A percentile compares a stretch with the other conserved stretches of the same genome.
These are phyloP conservation scores for Trypanosoma platydactyli DNA, from an alignment of 208 protist genomes.

Conservation along the genomic window DNA sequence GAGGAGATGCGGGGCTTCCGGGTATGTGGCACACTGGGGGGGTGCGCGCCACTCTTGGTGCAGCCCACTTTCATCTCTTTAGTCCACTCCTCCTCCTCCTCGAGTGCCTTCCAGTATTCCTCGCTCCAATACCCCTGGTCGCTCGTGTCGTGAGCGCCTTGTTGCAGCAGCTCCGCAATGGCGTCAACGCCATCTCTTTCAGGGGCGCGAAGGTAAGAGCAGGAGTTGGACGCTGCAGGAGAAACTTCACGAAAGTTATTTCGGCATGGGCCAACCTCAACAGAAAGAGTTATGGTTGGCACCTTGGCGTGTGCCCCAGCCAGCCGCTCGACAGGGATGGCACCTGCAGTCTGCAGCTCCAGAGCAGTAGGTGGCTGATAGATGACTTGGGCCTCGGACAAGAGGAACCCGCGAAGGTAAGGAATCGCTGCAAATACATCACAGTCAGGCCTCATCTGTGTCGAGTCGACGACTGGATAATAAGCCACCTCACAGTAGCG, in stretches of 20 bases:
- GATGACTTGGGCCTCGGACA: slow-evolving; percentile 39
- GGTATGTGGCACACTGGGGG: too few species aligned
- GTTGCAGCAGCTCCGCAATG: slow-evolving; percentile 40
- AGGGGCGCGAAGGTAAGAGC: slow-evolving; percentile 26
- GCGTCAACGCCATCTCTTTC: slow-evolving; percentile 56
- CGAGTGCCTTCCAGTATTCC: slow-evolving; percentile 56
- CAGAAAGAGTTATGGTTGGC: slow-evolving; percentile 49
- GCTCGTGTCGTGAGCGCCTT: slow-evolving; percentile 3
- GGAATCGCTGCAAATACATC: slow-evolving; percentile 33
- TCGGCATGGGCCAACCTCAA: slow-evolving; percentile 28
- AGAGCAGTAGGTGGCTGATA: slow-evolving; percentile 59
- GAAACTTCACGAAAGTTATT: slow-evolving; percentile 3
- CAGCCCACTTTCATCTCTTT: neutral
- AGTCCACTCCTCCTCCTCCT: slow-evolving; percentile 28
- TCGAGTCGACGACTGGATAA: slow-evolving; percentile 15
- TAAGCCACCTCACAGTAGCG: slow-evolving; percentile 17
- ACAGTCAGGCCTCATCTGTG: neutral
- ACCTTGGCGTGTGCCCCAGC: slow-evolving; percentile 30
- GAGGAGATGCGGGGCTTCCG: too few species aligned
- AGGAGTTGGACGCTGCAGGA: neutral
- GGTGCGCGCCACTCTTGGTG: too few species aligned
- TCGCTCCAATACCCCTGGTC: slow-evolving; percentile 70
- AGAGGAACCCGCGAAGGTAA: slow-evolving; percentile 36
- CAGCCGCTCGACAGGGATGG: slow-evolving; percentile 32
- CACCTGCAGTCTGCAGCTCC: slow-evolving; percentile 48